Evolutionary conservation across 306 rosid species (phyloP), one percentile per base, ranked within the genome.

Genomic region (Gynostemma pentaphyllum): DNA sequence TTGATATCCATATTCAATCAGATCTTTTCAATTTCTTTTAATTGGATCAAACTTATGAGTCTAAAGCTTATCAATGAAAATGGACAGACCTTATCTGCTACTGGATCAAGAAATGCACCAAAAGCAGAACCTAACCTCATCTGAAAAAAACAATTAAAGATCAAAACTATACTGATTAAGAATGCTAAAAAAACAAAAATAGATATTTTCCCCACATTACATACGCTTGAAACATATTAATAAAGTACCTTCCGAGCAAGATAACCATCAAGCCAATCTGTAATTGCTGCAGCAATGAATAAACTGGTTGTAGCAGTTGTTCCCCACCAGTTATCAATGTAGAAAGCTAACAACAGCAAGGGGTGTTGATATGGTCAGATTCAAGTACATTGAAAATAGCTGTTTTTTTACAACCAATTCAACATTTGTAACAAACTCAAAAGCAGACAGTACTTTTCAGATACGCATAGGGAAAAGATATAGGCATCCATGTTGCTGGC

Each of bases 231-330:
- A 50, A 70, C 16, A 34, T 29, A 46, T 30, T 56, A 60, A 34
- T 1, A 32, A 36, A 12, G 34, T 49, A 89, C 99, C 95, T 81
- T 94, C 74, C 99, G 87, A 70, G 99, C 97, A 75, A 94, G 67
- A 70, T 94, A 94, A 13, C 99, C 99, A 80, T 94, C 99, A 37
- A 94, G 99, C 99, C 99, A 94, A 73, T 94, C 99, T 0, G 99
- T 94, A 70, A 84, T 53, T 8, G 99, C 85, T 11, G 97, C 99
- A 37, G 76, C 79, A 0, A 89, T 68, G 69, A 94, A 94, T 68
- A 94, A 88, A 64, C 82, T 78, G 2, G 99, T 89, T 7, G 99
- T 86, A 27, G 94, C 83, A 7, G 85, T 80, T 2, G 94, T 77
- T 69, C 97, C 99, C 68, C 84, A 81, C 88, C 90, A 75, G 72